Conservation (phyloP, 1,284 basidiomycete genomes). For the Cryptococcus sp. region DNA sequence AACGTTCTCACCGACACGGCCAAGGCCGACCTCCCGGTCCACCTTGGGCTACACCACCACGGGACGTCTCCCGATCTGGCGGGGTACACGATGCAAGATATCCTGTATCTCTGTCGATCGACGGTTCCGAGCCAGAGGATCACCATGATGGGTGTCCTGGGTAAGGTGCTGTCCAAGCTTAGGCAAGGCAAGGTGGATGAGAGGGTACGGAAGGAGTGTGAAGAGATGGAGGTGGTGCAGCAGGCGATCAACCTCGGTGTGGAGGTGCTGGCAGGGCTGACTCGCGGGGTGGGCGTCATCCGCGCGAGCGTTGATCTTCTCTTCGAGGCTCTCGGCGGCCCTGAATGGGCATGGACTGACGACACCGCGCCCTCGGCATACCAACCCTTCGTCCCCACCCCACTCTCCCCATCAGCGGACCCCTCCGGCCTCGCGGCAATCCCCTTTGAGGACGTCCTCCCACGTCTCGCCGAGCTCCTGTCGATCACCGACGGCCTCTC, state of each 20-base stretch:
- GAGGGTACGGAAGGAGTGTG: conserved; percentile 8
- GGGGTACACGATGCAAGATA: conserved; percentile 83
- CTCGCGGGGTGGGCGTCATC: conserved; percentile 26
- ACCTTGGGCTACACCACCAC: conserved; percentile 88
- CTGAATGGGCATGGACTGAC: conserved; percentile 23
- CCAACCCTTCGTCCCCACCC: not conserved
- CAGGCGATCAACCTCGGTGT: conserved; percentile 31
- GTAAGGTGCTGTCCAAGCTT: conserved; percentile 54
- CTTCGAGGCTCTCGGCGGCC: conserved; percentile 26
- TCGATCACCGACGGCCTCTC: conserved; percentile 26
- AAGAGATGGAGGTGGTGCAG: conserved; percentile 12
- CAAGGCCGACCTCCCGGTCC: conserved; percentile 59
- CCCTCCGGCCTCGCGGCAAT: conserved; percentile 23
- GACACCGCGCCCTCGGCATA: not conserved
- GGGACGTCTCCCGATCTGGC: conserved; percentile 67
- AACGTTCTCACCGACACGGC: conserved; percentile 57
- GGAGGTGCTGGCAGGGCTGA: conserved; percentile 20
- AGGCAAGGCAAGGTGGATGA: conserved; percentile 4
- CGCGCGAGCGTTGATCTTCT: conserved; percentile 37
- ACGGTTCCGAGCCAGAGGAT: conserved; percentile 79
- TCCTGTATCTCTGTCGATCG: conserved; percentile 76
- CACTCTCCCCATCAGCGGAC: conserved; percentile 7
- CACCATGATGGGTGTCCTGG: conserved; percentile 72
- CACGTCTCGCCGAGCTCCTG: conserved; percentile 29
- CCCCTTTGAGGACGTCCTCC: conserved; percentile 39